Conservation (phyloP, 176 grass and related monocot species). For the Luzula sylvatica region DNA sequence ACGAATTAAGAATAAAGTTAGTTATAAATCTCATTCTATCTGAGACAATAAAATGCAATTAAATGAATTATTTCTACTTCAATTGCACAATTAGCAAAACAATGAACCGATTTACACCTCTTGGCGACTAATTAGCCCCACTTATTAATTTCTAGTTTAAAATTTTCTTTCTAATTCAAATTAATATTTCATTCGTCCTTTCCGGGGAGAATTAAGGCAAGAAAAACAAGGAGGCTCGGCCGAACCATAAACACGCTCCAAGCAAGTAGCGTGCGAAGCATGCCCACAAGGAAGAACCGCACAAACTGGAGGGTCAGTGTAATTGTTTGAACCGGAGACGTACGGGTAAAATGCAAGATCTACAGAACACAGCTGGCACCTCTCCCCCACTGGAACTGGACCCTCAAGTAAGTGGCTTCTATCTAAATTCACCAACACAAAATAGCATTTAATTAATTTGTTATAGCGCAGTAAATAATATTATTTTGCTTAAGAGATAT, state of each 20-base stretch:
- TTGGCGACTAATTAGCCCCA: too few relatives aligned
- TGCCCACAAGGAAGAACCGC: conserved; percentile 46
- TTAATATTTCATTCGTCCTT: conserved; percentile 1
- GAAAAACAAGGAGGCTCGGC: conserved; percentile 32
- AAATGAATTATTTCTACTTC: neutral
- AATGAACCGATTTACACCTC: too few relatives aligned
- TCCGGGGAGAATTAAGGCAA: conserved; percentile 11
- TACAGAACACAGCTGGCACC: conserved; percentile 52
- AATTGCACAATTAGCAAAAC: neutral
- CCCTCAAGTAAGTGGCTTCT: neutral
- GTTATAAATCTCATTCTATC: neutral
- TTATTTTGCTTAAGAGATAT: neutral
- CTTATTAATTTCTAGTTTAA: too few relatives aligned
- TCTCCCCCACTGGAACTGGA: conserved; percentile 37
- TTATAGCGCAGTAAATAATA: too few relatives aligned
- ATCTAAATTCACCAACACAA: conserved; percentile 7
- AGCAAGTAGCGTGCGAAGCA: conserved; percentile 38
- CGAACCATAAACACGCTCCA: conserved; percentile 40
- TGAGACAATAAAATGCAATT: conserved; percentile 5
- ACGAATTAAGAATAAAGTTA: neutral
- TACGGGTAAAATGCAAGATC: conserved; percentile 36
- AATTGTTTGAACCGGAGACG: conserved; percentile 1
- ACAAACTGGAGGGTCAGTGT: conserved; percentile 27
- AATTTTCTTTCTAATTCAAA: neutral
- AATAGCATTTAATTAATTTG: too few relatives aligned